Evolutionary conservation across 176 grass and related monocot species (phyloP).

Genomic region (Oryza longistaminata): DNA sequence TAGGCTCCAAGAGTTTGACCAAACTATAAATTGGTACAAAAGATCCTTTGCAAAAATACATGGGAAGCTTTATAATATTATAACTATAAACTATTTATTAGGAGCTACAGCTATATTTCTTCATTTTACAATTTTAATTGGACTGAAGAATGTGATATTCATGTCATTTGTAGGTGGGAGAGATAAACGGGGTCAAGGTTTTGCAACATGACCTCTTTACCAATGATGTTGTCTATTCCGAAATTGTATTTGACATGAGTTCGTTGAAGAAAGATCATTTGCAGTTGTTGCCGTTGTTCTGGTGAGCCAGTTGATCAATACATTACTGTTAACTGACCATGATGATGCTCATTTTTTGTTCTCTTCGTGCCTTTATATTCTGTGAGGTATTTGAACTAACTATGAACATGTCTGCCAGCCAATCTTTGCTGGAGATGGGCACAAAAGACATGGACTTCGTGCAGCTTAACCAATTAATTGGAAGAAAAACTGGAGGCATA

Average conservation of each 20-base stretch:
- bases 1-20: neutral
- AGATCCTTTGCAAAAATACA: conserved; percentile 6
- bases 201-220: conserved; percentile 99
- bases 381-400: conserved; percentile 36
- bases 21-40: neutral
- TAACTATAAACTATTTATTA: conserved; percentile 13
- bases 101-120: neutral
- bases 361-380: conserved; percentile 3
- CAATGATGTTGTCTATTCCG: conserved; percentile 89
- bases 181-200: conserved; percentile 90
- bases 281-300: conserved; percentile 91
- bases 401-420: conserved; percentile 55
- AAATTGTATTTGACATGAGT: conserved; percentile 96
- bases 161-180: conserved; percentile 61
- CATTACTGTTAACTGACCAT: conserved; percentile 28
- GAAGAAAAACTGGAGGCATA: conserved; percentile 98
- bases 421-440: conserved; percentile 98
- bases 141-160: conserved; percentile 1
- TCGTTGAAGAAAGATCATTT: conserved; percentile 89
- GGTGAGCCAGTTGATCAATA: conserved; percentile 52
- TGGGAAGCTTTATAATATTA: neutral
- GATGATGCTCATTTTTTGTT: neutral
- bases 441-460: conserved; percentile 99
- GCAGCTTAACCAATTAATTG: conserved; percentile 96
- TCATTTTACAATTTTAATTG: conserved; percentile 29